Base-by-base conservation (phyloP, 108 stramenopile genomes). In the Aureococcus anophagefferens region DNA sequence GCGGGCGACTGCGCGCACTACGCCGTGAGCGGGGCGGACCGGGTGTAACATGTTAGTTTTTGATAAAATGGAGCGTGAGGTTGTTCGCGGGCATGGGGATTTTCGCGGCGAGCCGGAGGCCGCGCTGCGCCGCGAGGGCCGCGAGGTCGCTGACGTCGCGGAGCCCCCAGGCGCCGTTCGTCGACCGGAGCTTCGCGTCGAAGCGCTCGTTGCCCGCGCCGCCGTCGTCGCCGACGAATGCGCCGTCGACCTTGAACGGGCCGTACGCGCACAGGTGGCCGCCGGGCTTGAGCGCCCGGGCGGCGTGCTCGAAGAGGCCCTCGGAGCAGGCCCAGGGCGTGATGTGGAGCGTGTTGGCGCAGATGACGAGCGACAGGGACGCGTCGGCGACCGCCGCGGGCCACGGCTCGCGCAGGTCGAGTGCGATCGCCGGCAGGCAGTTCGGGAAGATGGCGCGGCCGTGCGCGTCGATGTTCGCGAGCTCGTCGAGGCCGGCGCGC, bases 221-320 rank as follows among this genome's bases (percentile, higher is more conserved):
- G 66, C 34, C 66, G 66, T 66, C 66, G 25, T 30, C 66, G 33
- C 66, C 66, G 66, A 66, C 29, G 66, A 66, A 66, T 33, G 14
- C 66, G 66, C 66, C 66, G 15, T 25, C 9, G 9, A 66, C 66
- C 34, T 66, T 66, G 34, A 66, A 66, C 5, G 66, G 66, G 34
- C 66, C 66, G 33, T 66, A 66, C 32, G 29, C 7, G 25, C 14
- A 14, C 9, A 66, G 34, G 9, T 34, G 33, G 33, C 66, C 66
- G 9, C 25, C 34, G 9, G 66, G 66, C 13, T 14, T 33, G 14
- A 66, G 66, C 4, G 17, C 34, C 34, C 29, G 15, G 7, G 25
- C 66, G 13, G 66, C 66, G 29, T n/a, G 25, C 34, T 33, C 0
- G 13, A 66, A 33, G 9, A 66, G 34, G 16, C 15, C 34, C 21